Evolutionary conservation across 1,284 basidiomycete species (phyloP), one percentile per base, ranked within the genome.

Genomic region (Tilletiopsis washingtonensis): DNA sequence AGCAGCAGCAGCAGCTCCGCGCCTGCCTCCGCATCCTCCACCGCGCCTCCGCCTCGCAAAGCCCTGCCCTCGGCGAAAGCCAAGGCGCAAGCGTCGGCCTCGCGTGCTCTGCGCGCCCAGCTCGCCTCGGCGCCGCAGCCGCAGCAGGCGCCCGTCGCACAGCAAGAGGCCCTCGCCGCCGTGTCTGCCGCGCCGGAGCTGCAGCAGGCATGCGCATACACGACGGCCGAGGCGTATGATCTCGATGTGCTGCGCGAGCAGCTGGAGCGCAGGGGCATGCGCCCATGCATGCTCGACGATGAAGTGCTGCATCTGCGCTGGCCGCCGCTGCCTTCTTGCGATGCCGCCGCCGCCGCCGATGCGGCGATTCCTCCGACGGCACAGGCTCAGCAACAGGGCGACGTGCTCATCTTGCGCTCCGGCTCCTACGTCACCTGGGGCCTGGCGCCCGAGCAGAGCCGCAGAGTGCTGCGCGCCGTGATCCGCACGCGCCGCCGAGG

Each of bases 391-490:
- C 51, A 50, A 3, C 47, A 51, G 14, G 67, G 69, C 9, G 67
- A 70, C 27, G 63, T 63, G 24, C 69, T 72, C 43, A 57, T 72
- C 21, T 70, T 72, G 42, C 56, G 64, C 1, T 64, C 62, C 0
- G 69, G 69, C 24, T 57, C 61, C 37, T 72, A 66, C 41, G 64
- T 71, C 14, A 71, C 69, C 0, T 72, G 69, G 69, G 68, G 68
- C 5, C 39, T 72, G 47, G 52, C 59, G 23, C 43, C 58, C 36
- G 67, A 67, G 43, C 59, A 63, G 41, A 59, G 56, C 14, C 45
- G 38, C 6, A 49, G 61, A 12, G 68, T 72, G 41, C 48, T 66
- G 24, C 40, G 59, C 21, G 54, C 46, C 14, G 62, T 71, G 3
- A 61, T 69, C 11, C 59, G 59, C 24, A 61, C 58, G 1, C 47